phyloP scores from a whole-genome alignment of 371 early-diverging fungal genomes.

The Saksenaea oblongispora region DNA sequence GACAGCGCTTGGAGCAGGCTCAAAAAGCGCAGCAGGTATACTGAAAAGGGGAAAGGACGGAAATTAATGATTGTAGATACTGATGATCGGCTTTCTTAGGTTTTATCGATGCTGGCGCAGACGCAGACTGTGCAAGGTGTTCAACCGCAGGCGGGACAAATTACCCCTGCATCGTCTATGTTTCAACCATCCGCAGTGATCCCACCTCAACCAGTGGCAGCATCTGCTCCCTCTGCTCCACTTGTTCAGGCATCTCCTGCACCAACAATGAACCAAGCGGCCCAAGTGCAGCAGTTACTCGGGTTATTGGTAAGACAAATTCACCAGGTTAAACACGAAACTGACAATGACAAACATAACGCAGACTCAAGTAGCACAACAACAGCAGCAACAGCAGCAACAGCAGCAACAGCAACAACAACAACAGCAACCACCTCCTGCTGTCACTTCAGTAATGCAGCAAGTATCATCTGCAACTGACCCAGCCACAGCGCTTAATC shows the following conservation, averaged over 20 bases:
- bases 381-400: slow-evolving; percentile 19
- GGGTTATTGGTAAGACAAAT: slow-evolving; percentile 17
- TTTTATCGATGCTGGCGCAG: slow-evolving; percentile 21
- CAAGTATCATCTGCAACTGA: slow-evolving; percentile 5
- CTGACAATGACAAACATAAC: not conserved
- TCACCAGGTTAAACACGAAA: not conserved
- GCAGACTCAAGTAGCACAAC: slow-evolving; percentile 18
- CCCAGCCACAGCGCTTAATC: slow-evolving; percentile 12
- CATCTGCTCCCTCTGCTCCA: not conserved
- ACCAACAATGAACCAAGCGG: slow-evolving; percentile 16
- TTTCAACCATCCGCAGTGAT: not conserved
- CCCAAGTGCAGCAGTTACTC: slow-evolving; percentile 20
- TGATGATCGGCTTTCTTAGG: slow-evolving; percentile 1
- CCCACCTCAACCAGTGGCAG: not conserved
- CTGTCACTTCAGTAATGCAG: slow-evolving; percentile 1
- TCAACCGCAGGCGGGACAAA: not conserved
- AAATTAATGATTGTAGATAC: not conserved
- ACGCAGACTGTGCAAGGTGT: slow-evolving; percentile 7
- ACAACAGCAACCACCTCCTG: slow-evolving; percentile 1
- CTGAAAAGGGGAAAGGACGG: not conserved
- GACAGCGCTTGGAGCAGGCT: slow-evolving; percentile 26
- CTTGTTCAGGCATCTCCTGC: slow-evolving; percentile 5
- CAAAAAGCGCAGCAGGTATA: slow-evolving; percentile 36
- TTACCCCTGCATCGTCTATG: not conserved
- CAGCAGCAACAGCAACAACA: slow-evolving; percentile 3